Conservation (phyloP, 2,329 filamentous ascomycete species). For the Ophiostoma sp. region DNA sequence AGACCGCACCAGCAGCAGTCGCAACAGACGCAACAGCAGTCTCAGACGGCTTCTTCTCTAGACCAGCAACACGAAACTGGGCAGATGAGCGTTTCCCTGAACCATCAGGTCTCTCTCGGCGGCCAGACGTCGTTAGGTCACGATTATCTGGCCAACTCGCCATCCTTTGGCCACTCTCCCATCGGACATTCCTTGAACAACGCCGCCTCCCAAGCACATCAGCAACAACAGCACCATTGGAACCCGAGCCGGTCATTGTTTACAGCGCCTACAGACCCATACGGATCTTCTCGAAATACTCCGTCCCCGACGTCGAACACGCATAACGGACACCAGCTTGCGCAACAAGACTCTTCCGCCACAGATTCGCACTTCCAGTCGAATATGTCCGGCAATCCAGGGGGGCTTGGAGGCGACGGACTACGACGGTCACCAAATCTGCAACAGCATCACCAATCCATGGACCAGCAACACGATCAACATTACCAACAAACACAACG, state of each 20-base stretch:
- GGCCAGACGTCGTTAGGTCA: conserved; percentile 27
- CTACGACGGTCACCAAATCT: conserved; percentile 2
- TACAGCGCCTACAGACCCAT: conserved; percentile 2
- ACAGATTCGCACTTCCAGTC: conserved; percentile 11
- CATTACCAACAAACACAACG: conserved; percentile 15
- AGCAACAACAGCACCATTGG: conserved; percentile 19
- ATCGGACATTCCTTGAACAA: background rate
- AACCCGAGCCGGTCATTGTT: conserved; percentile 22
- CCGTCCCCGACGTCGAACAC: conserved; percentile 22
- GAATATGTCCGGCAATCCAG: conserved; percentile 19
- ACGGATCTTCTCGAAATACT: conserved; percentile 22
- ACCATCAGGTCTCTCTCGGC: conserved; percentile 27
- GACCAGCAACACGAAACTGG: conserved; percentile 16
- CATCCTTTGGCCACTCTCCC: conserved; percentile 5
- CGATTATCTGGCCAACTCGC: conserved; percentile 7
- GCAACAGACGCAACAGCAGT: background rate
- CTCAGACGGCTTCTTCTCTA: background rate
- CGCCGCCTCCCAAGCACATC: background rate
- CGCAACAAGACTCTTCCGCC: background rate
- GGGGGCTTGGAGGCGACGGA: conserved; percentile 3
- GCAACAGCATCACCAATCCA: background rate
- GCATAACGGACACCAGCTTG: conserved; percentile 9
- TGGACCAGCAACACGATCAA: conserved; percentile 10
- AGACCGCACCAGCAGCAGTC: background rate
- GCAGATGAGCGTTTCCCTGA: conserved; percentile 29